Evolutionary conservation across 2,329 filamentous ascomycete species (phyloP), one percentile per base, ranked within the genome.

Genomic region (Tolypocladium sp.): DNA sequence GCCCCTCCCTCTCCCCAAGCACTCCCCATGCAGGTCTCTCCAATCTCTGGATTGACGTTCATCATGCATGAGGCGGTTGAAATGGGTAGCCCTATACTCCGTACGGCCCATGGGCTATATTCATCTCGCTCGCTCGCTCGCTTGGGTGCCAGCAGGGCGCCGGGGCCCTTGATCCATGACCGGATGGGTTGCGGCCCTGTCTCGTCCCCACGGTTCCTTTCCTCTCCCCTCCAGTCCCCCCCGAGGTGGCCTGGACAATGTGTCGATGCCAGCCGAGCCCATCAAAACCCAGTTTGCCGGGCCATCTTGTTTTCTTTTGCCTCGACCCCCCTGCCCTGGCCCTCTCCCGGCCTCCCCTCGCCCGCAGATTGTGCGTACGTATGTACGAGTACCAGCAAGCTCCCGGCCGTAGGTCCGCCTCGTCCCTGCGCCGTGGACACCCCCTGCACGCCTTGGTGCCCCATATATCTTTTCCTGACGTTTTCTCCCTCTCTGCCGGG

Each of bases 381-480:
- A n/a, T n/a, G n/a, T n/a, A n/a, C n/a, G n/a, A n/a, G 46, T 8
- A 60, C 61, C 68, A 65, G 66, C 65, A 67, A 64, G 61, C 58
- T 67, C 67, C 68, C 67, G 61, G 63, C 66, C 66, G 67, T 65
- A 67, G 66, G 67, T 68, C 66, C 58, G 63, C 57, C 62, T 61
- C 60, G 62, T 65, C 63, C 61, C 63, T 69, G 63, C 63, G 56
- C 65, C 66, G 64, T 63, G 63, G 65, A 61, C 65, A 57, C 42
- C 58, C 59, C 61, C 53, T 60, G 61, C 49, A 58, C 27, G 55
- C 58, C 55, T 63, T 58, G 61, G 57, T 63, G 58, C 61, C 61
- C 59, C 61, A 58, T 60, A 58, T 51, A 38, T 57, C 55, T 57
- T 57, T 57, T 37, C 49, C 38, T 58, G 51, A 55, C 57, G 57